Base-by-base conservation (phyloP, 257 asterid species). In the Petrea volubilis region DNA sequence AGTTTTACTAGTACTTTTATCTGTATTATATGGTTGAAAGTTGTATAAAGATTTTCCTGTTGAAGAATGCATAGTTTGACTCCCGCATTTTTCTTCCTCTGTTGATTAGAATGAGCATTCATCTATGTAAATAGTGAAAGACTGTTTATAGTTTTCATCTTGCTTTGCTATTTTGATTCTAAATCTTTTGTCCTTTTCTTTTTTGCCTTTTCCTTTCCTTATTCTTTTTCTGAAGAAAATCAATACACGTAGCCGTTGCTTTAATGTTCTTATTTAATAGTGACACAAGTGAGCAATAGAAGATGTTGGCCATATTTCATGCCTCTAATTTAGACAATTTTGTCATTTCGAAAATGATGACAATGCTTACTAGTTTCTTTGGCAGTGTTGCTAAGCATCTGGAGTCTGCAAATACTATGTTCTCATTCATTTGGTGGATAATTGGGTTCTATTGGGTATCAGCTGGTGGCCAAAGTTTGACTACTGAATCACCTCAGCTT, bases 401-500 rank as follows among this genome's bases (percentile, higher is more conserved):
- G 83, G 96, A 95, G 81, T 90, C 98, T 60, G 98, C 97, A 72
- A 95, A 90, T 77, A 88, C 99, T 17, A 88, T 95, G 98, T 95
- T 95, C 80, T 92, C 97, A 6, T 95, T 95, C 81, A 84, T 92
- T 83, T 95, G 99, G 99, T 95, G 99, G 99, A 85, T 95, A 74
- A 74, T 90, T 67, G 99, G 99, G 61, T 95, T 95, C 82, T 95
- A 95, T 68, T 95, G 99, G 99, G 93, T 95, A 49, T 90, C 98
- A 51, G 92, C 93, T 62, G 98, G 92, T 25, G 91, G 97, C 63
- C 89, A 80, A 72, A 74, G 28, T 58, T 77, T 95, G 87, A 70
- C 85, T 24, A 76, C 72, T 56, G 88, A 88, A 79, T 78, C 98
- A 15, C 99, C 98, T 77, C 96, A 79, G 74, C 98, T 95, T 81